phyloP scores from a whole-genome alignment of 78 protist genomes.

The Chrysochromulina parva region DNA sequence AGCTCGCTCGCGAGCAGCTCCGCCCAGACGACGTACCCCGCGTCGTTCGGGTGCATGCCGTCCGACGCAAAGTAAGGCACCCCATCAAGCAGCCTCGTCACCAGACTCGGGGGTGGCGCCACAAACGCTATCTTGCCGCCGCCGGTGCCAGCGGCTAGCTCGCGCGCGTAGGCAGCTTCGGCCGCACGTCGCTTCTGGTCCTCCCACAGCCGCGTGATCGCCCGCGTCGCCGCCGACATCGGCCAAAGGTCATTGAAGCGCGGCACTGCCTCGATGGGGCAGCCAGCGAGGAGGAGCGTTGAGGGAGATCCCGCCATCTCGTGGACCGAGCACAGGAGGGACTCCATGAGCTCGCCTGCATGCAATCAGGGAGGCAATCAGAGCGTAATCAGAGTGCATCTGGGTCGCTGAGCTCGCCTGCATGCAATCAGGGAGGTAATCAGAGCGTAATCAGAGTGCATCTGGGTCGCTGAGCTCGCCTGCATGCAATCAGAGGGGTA shows the following conservation, averaged over 20 bases:
- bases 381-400: too few species aligned
- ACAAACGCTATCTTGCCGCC: background rate
- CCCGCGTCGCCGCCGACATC: background rate
- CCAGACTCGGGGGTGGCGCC: background rate
- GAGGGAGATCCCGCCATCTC: background rate
- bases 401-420: too few species aligned
- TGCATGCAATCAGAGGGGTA: too few species aligned
- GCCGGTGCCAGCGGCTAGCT: background rate
- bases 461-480: too few species aligned
- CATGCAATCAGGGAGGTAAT: too few species aligned
- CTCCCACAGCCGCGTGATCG: background rate
- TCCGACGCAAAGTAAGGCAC: background rate
- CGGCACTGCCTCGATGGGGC: background rate
- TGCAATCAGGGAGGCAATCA: too few species aligned
- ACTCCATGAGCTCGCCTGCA: background rate
- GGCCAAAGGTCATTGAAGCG: background rate
- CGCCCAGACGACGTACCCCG: background rate
- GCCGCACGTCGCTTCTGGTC: background rate
- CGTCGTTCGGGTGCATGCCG: conserved; percentile 10
- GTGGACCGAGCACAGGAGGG: background rate
- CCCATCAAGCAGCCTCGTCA: background rate
- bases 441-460: too few species aligned
- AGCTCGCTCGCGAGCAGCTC: too few species aligned
- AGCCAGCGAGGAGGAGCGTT: background rate
- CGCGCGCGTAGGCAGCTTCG: background rate